Conservation (phyloP, 352 stramenopile species). For the Saprolegnia diclina region DNA sequence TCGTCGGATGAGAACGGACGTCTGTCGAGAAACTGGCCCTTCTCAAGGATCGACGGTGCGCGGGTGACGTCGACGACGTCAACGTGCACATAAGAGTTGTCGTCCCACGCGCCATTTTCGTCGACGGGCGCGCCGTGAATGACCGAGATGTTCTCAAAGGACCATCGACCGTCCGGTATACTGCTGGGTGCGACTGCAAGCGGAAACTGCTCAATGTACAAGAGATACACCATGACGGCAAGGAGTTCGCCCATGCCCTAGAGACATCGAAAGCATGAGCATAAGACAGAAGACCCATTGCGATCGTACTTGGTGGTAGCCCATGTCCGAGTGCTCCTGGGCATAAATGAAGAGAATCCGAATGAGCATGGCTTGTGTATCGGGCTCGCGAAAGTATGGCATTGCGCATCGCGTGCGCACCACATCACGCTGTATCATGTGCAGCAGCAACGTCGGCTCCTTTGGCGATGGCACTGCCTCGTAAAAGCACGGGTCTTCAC, state of each 20-base stretch:
- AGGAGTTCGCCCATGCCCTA: conserved; percentile 74
- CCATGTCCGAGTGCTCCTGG: conserved; percentile 50
- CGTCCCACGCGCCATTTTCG: conserved; percentile 39
- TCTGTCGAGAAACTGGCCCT: conserved; percentile 39
- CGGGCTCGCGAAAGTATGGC: conserved; percentile 47
- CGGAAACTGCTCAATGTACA: conserved; percentile 65
- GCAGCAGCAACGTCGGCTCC: conserved; percentile 32
- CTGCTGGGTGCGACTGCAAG: background rate
- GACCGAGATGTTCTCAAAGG: background rate
- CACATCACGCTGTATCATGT: conserved; percentile 71
- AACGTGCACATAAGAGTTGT: conserved; percentile 64
- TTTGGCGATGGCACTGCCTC: background rate
- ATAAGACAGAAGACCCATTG: background rate
- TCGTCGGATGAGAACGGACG: conserved; percentile 40
- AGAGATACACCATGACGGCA: conserved; percentile 58
- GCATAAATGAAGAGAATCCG: conserved; percentile 71
- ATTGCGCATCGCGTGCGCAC: conserved; percentile 53
- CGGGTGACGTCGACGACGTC: conserved; percentile 53
- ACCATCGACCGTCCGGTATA: conserved; percentile 13
- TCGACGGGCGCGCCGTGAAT: conserved; percentile 24
- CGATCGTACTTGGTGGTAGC: conserved; percentile 55
- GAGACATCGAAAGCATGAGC: background rate
- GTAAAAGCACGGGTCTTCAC: background rate
- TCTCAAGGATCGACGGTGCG: conserved; percentile 33
- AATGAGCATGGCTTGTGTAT: conserved; percentile 52